Percentiles rank a stretch among this genome's conserved stretches.
These are phyloP conservation scores for Cercis canadensis DNA, from an alignment of 306 rosid species.

Conservation along the genomic window DNA sequence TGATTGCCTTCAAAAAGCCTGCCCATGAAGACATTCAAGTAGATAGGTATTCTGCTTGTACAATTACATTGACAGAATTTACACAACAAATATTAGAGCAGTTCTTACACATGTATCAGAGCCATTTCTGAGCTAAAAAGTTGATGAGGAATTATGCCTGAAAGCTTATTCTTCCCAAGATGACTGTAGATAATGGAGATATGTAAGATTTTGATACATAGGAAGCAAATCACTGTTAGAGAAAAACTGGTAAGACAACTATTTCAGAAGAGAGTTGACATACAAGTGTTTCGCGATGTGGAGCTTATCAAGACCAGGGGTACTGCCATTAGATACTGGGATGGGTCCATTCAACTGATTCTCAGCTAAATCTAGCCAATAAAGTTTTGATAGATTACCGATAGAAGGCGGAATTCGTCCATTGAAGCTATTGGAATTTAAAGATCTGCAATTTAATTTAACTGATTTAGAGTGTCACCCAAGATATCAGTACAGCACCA, in stretches of 20 bases:
- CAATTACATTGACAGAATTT: neutral
- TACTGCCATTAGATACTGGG: constrained; percentile 36
- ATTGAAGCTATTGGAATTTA: constrained; percentile 31
- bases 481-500: neutral
- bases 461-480: constrained; percentile 4
- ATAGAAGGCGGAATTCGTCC: constrained; percentile 43
- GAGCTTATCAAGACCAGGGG: constrained; percentile 46
- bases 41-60: neutral
- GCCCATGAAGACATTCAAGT: constrained; percentile 21
- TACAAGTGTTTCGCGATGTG: constrained; percentile 39
- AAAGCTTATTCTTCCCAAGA: constrained; percentile 53
- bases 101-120: constrained; percentile 61
- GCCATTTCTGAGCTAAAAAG: constrained; percentile 54
- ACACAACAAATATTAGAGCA: neutral
- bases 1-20: constrained; percentile 51
- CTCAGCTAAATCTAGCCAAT: constrained; percentile 43
- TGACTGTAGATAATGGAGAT: constrained; percentile 46
- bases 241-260: constrained; percentile 1
- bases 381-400: constrained; percentile 38
- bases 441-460: constrained; percentile 31
- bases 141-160: constrained; percentile 46
- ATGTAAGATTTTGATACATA: neutral
- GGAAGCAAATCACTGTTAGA: neutral
- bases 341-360: constrained; percentile 40
- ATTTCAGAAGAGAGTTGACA: constrained; percentile 14